These are phyloP conservation scores for Rhizopogon roseolus DNA, from an alignment of 768 basidiomycete genomes.

Conservation along the genomic window DNA sequence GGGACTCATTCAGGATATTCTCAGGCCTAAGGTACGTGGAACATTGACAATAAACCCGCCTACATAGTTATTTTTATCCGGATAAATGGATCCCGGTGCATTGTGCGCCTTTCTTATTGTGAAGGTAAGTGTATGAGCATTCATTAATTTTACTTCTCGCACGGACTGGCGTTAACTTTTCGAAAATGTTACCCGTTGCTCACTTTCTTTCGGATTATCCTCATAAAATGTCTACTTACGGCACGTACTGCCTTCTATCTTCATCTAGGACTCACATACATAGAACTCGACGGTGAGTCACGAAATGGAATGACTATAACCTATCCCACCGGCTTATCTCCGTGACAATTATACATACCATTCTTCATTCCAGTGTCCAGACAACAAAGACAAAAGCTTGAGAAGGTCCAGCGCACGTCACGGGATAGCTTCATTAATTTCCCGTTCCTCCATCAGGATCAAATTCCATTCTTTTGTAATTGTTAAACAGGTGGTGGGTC, in stretches of 20 bases:
- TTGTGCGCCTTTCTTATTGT: conserved; percentile 21
- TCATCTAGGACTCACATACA: conserved; percentile 14
- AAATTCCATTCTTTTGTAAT: neutral
- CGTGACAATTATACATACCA: neutral
- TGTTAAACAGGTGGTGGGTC: neutral
- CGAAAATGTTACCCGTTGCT: conserved; percentile 5
- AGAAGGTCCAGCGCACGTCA: neutral
- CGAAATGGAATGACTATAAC: neutral
- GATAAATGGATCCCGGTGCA: conserved; percentile 14
- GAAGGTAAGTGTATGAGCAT: conserved; percentile 13
- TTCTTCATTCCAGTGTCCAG: neutral
- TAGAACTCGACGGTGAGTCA: neutral
- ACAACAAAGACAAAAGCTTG: neutral
- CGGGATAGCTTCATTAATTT: neutral
- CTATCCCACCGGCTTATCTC: neutral
- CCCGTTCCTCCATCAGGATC: neutral
- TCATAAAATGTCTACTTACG: conserved; percentile 17
- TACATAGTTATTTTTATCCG: conserved; percentile 4
- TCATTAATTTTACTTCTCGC: neutral
- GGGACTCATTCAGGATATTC: too few species aligned
- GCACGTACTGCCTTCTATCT: conserved; percentile 19
- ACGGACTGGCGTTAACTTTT: neutral
- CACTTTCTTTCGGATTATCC: neutral
- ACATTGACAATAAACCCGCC: too few species aligned
- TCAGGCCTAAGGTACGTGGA: too few species aligned